Evolutionary conservation across 2,329 filamentous ascomycete species (phyloP).

Genomic region (Thielaviopsis punctulata): DNA sequence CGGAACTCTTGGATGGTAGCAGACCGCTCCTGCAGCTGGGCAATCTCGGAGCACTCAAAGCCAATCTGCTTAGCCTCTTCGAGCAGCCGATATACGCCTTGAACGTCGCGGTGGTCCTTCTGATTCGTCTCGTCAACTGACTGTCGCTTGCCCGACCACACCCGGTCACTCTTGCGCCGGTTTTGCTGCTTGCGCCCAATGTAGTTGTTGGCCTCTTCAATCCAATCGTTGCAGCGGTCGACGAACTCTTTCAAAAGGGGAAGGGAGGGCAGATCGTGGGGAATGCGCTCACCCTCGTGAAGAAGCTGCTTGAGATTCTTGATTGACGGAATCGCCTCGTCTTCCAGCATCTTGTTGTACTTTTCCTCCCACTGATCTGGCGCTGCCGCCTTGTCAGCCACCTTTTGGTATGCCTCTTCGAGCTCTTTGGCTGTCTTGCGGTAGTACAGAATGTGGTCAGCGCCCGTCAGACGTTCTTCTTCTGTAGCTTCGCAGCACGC

Average conservation of each 20-base stretch:
- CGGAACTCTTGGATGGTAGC: slow-evolving; percentile 76
- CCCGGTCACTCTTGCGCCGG: slow-evolving; percentile 83
- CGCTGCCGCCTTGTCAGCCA: slow-evolving; percentile 69
- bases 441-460: slow-evolving; percentile 59
- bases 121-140: slow-evolving; percentile 65
- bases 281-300: slow-evolving; percentile 89
- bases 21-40: slow-evolving; percentile 67
- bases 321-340: slow-evolving; percentile 68
- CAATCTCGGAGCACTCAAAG: slow-evolving; percentile 87
- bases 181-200: slow-evolving; percentile 96
- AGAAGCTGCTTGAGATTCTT: slow-evolving; percentile 72
- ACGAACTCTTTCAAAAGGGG: slow-evolving; percentile 75
- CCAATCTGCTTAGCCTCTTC: slow-evolving; percentile 69
- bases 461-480: slow-evolving; percentile 47
- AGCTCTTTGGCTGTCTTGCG: slow-evolving; percentile 61
- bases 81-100: slow-evolving; percentile 74
- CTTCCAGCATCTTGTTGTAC: slow-evolving; percentile 66
- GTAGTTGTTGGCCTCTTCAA: slow-evolving; percentile 91
- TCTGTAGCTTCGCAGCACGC: slow-evolving; percentile 62
- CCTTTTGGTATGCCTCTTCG: slow-evolving; percentile 48
- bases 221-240: slow-evolving; percentile 92
- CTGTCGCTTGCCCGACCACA: slow-evolving; percentile 57
- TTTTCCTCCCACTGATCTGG: slow-evolving; percentile 86
- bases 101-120: slow-evolving; percentile 71
- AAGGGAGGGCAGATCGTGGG: slow-evolving; percentile 71